Evolutionary conservation across 257 asterid genomes (phyloP).

Genomic region (Rauvolfia tetraphylla): DNA sequence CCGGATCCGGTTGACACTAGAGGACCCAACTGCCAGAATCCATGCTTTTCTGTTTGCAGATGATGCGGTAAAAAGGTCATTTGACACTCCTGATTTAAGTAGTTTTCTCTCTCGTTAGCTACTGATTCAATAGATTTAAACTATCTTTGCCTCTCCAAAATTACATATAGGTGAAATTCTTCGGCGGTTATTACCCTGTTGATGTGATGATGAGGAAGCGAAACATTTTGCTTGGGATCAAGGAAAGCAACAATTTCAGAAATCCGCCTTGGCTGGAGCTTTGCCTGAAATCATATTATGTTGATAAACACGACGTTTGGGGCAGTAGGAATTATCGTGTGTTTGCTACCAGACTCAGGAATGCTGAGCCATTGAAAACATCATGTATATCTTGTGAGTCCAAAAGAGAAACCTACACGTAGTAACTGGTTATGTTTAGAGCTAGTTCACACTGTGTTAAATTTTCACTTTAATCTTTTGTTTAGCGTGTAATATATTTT

Average conservation of each 20-base stretch:
- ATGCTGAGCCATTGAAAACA: slow-evolving; percentile 17
- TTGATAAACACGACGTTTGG: slow-evolving; percentile 47
- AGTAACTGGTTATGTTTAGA: no score
- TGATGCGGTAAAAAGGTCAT: slow-evolving; percentile 57
- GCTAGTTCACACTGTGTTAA: no score
- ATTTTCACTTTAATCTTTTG: no score
- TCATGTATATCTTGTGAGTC: no score
- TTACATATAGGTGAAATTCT: slow-evolving; percentile 42
- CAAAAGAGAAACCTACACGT: no score
- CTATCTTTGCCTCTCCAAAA: background rate
- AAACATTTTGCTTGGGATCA: slow-evolving; percentile 53
- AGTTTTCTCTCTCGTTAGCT: background rate
- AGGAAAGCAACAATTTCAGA: slow-evolving; percentile 30
- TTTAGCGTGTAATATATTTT: no score
- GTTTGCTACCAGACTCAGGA: slow-evolving; percentile 39
- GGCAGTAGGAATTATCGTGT: slow-evolving; percentile 59
- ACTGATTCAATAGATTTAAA: background rate
- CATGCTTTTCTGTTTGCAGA: slow-evolving; percentile 67
- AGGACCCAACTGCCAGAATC: slow-evolving; percentile 89
- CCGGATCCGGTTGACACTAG: slow-evolving; percentile 74
- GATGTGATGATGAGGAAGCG: slow-evolving; percentile 42
- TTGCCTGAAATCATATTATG: slow-evolving; percentile 62
- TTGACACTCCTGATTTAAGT: background rate
- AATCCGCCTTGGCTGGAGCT: slow-evolving; percentile 73
- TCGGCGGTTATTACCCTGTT: slow-evolving; percentile 34